Conservation (phyloP, 2,329 filamentous ascomycete genomes). For the Penicillium nordicum region DNA sequence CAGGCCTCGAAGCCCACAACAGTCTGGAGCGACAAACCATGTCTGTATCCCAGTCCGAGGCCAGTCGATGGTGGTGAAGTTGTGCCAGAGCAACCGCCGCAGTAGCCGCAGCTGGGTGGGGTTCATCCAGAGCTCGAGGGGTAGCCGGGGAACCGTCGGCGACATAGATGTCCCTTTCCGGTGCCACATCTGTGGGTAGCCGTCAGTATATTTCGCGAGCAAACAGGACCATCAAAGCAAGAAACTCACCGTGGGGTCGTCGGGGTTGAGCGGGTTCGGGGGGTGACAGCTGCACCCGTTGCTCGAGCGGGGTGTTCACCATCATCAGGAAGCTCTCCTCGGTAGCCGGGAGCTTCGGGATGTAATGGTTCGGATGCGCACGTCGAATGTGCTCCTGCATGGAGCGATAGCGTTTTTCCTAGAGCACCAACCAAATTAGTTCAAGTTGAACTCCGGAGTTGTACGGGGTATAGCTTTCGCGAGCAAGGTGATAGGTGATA, state of each 20-base stretch:
- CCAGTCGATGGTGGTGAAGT: slow-evolving; percentile 73
- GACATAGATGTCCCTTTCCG: slow-evolving; percentile 64
- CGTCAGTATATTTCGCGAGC: slow-evolving; percentile 14
- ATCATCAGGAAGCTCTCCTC: slow-evolving; percentile 97
- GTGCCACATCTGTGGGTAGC: slow-evolving; percentile 50
- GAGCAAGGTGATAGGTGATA: slow-evolving; percentile 5
- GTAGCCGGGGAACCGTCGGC: slow-evolving; percentile 67
- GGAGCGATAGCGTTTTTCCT: slow-evolving; percentile 95
- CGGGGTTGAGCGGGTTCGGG: slow-evolving; percentile 36
- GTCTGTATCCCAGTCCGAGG: slow-evolving; percentile 75
- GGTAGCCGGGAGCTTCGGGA: slow-evolving; percentile 94
- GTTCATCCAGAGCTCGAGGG: slow-evolving; percentile 67
- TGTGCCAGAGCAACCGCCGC: slow-evolving; percentile 85
- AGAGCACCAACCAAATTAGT: slow-evolving; percentile 24
- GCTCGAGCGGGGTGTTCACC: slow-evolving; percentile 84
- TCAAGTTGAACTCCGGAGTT: slow-evolving; percentile 9
- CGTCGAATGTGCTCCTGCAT: slow-evolving; percentile 99
- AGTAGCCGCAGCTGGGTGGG: slow-evolving; percentile 64
- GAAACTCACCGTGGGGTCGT: slow-evolving; percentile 39
- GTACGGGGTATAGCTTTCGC: slow-evolving; percentile 2
- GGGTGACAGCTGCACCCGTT: slow-evolving; percentile 57
- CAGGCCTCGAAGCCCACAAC: slow-evolving; percentile 5
- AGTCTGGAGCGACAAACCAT: slow-evolving; percentile 47
- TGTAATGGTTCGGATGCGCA: slow-evolving; percentile 95
- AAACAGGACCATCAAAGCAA: slow-evolving; percentile 8